A percentile compares a stretch with the other conserved stretches of the same genome.
phyloP scores from a whole-genome alignment of 2,329 filamentous ascomycete species.

The Arthrinium phaeospermum region DNA sequence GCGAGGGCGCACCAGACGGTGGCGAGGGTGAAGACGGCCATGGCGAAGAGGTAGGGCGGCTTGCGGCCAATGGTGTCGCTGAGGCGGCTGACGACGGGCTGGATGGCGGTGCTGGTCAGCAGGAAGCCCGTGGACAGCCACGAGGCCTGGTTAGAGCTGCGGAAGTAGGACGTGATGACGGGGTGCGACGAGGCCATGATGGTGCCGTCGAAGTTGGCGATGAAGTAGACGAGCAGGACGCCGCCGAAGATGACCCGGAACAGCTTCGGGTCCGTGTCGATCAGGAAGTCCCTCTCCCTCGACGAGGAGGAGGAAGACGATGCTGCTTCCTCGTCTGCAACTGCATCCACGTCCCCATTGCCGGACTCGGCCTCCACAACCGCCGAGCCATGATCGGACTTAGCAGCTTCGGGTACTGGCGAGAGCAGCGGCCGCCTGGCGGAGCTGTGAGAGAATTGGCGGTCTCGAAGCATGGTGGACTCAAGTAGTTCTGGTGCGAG shows the following conservation, averaged over 20 bases:
- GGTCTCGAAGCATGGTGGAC: conserved; percentile 46
- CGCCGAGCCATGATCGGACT: conserved; percentile 21
- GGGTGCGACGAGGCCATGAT: conserved; percentile 84
- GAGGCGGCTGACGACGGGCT: conserved; percentile 75
- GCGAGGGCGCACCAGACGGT: conserved; percentile 75
- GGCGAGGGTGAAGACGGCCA: conserved; percentile 66
- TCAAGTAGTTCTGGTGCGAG: conserved; percentile 50
- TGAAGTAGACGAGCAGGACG: conserved; percentile 63
- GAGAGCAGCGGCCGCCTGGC: neutral
- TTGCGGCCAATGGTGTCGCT: conserved; percentile 77
- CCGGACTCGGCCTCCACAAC: conserved; percentile 19
- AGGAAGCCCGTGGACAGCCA: conserved; percentile 84
- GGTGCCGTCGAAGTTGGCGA: conserved; percentile 74
- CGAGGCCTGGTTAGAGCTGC: conserved; percentile 77
- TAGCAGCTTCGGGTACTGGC: neutral
- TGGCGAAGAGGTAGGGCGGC: conserved; percentile 66
- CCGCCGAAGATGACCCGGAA: conserved; percentile 70
- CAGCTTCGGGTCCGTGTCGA: conserved; percentile 51
- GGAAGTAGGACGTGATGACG: conserved; percentile 81
- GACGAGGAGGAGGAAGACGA: conserved; percentile 4
- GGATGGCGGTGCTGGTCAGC: conserved; percentile 76
- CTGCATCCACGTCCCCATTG: neutral
- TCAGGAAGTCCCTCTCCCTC: conserved; percentile 42
- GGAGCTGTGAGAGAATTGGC: conserved; percentile 35
- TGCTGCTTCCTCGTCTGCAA: neutral